Percentiles rank a stretch among this genome's conserved stretches.
phyloP scores from a whole-genome alignment of 768 basidiomycete genomes.

The Kwoniella mangroviensis region DNA sequence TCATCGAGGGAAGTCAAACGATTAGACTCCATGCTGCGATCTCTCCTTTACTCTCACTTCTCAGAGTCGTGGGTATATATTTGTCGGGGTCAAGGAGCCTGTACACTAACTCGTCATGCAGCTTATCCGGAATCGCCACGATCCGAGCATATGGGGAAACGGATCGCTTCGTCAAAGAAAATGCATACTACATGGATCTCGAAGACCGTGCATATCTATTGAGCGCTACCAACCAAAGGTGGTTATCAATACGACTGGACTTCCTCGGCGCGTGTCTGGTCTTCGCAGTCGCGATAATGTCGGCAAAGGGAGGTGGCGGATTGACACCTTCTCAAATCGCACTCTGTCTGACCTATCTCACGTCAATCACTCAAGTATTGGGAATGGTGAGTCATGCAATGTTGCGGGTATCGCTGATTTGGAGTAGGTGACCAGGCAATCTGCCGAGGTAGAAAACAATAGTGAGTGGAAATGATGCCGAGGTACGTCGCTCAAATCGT shows the following conservation, averaged over 20 bases:
- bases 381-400: slow-evolving; percentile 42
- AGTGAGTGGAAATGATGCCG: slow-evolving; percentile 54
- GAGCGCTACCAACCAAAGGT: slow-evolving; percentile 73
- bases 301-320: slow-evolving; percentile 72
- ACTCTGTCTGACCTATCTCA: slow-evolving; percentile 66
- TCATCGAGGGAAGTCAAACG: slow-evolving; percentile 82
- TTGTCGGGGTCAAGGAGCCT: slow-evolving; percentile 45
- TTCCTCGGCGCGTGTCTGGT: slow-evolving; percentile 70
- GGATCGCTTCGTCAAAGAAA: slow-evolving; percentile 74
- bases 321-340: slow-evolving; percentile 81
- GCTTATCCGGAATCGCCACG: slow-evolving; percentile 60
- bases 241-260: slow-evolving; percentile 87
- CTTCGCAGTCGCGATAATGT: slow-evolving; percentile 68
- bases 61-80: slow-evolving; percentile 81
- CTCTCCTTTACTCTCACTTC: slow-evolving; percentile 85
- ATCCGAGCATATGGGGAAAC: slow-evolving; percentile 84
- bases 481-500: not conserved
- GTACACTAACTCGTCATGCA: slow-evolving; percentile 8
- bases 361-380: slow-evolving; percentile 45
- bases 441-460: slow-evolving; percentile 80
- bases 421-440: slow-evolving; percentile 41
- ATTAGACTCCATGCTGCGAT: slow-evolving; percentile 75
- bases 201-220: slow-evolving; percentile 85
- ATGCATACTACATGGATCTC: slow-evolving; percentile 76
- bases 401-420: not conserved